Evolutionary conservation across 805 yeast species (phyloP).

Genomic region (Candida verbasci): DNA sequence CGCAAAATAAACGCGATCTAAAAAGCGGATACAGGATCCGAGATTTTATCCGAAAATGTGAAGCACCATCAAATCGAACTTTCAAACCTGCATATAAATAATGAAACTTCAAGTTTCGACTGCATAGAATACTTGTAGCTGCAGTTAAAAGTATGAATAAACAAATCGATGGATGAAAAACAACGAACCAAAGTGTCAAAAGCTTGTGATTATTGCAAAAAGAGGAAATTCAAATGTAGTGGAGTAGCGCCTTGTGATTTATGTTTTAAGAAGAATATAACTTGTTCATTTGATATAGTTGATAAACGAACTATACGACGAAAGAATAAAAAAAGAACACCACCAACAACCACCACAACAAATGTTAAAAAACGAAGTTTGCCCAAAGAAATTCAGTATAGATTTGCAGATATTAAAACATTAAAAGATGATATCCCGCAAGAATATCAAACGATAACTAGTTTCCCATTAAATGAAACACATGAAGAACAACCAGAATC

Average conservation of each 20-base stretch:
- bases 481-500: background rate
- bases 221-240: slow-evolving; percentile 26
- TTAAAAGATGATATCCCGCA: too few relatives aligned
- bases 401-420: too few relatives aligned
- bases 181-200: slow-evolving; percentile 36
- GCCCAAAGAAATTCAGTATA: background rate
- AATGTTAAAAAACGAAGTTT: background rate
- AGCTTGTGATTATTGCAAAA: slow-evolving; percentile 46
- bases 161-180: slow-evolving; percentile 1
- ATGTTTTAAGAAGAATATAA: slow-evolving; percentile 23
- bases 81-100: too few relatives aligned
- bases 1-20: too few relatives aligned
- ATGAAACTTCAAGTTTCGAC: too few relatives aligned
- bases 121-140: too few relatives aligned
- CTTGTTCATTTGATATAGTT: slow-evolving; percentile 24
- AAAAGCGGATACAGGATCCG: too few relatives aligned
- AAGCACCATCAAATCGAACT: too few relatives aligned
- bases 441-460: too few relatives aligned
- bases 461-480: background rate
- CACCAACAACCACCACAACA: too few relatives aligned
- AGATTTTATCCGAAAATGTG: too few relatives aligned
- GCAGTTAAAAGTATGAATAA: too few relatives aligned
- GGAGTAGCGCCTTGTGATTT: slow-evolving; percentile 34
- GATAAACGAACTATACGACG: slow-evolving; percentile 15
- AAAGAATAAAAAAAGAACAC: slow-evolving; percentile 7